These are phyloP conservation scores for Buddleja alternifolia DNA, from an alignment of 257 asterid genomes.

Conservation along the genomic window DNA sequence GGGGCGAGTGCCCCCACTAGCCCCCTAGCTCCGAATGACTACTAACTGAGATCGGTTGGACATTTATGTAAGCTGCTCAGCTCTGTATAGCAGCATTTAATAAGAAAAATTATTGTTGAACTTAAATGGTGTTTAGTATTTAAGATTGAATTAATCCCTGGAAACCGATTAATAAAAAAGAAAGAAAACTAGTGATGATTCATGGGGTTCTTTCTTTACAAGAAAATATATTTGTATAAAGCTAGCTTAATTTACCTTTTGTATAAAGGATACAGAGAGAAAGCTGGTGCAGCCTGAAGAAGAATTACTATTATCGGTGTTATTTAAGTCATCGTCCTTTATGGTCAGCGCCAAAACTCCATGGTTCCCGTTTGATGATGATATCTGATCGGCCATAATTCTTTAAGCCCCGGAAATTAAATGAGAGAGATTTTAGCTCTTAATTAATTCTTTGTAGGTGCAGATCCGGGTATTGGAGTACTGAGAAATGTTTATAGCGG, in stretches of 20 bases:
- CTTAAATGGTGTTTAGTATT: background rate
- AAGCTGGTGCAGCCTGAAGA: conserved; percentile 39
- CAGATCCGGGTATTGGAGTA: no score
- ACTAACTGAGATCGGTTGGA: no score
- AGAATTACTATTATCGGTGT: conserved; percentile 1
- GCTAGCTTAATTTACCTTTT: conserved; percentile 51
- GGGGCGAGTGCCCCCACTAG: no score
- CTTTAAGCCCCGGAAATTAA: background rate
- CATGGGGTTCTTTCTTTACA: no score
- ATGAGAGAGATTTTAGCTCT: background rate
- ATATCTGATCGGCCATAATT: conserved; percentile 53
- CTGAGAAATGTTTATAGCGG: background rate
- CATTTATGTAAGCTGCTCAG: no score
- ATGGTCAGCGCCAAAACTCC: conserved; percentile 47
- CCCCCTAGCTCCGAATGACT: no score
- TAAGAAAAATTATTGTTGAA: no score
- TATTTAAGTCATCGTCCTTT: conserved; percentile 45
- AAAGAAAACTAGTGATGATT: no score
- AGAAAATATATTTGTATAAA: background rate
- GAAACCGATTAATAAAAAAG: no score
- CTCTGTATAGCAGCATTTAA: no score
- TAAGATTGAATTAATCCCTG: no score
- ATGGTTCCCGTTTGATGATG: conserved; percentile 47
- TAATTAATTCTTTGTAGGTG: background rate
- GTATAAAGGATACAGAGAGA: conserved; percentile 63